Evolutionary conservation across 164 flowering plant species (phyloP), one percentile per base, ranked within the genome.

Genomic region (Tetracentron sinense): DNA sequence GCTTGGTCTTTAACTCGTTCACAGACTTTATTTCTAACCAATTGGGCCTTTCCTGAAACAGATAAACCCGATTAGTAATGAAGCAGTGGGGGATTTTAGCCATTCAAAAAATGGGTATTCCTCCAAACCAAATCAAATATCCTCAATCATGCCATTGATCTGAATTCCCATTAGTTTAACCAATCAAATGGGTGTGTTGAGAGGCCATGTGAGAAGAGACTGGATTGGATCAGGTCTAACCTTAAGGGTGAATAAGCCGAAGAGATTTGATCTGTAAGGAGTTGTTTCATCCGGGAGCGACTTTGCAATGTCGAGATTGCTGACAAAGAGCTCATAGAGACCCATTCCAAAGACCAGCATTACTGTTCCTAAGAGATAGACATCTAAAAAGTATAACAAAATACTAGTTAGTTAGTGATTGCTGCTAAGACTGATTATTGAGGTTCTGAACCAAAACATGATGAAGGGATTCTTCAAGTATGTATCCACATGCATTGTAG

Each of bases 331-430:
- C 78, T 87, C 97, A 64, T 87, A 89, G 16, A 91, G 85, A 58
- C 97, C 97, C 96, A 87, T 89, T 59, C 96, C 97, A 63, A 91
- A 89, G 7, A 91, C 92, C 58, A 88, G 75, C 96, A 91, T 89
- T 60, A 89, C 91, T 6, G 96, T 87, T 69, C 92, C 96, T 2
- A 85, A 42, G 6, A 89, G 84, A 75, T 89, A 89, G 20, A 89
- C 74, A 80, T 89, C 93, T 85, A 66, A 17, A 53, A 56, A n/a
- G 29, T 44, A 15, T 33, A 63, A 71, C 33, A 19, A 28, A 64
- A 17, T 14, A 2, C 22, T 51, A 0, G 26, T 67, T 54, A 54
- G 49, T n/a, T n/a, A n/a, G n/a, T n/a, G n/a, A n/a, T n/a, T n/a
- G n/a, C n/a, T n/a, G n/a, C n/a, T n/a, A n/a, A n/a, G n/a, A n/a